These are phyloP conservation scores for Trypanosoma avium DNA, from an alignment of 208 protist genomes.

Conservation along the genomic window DNA sequence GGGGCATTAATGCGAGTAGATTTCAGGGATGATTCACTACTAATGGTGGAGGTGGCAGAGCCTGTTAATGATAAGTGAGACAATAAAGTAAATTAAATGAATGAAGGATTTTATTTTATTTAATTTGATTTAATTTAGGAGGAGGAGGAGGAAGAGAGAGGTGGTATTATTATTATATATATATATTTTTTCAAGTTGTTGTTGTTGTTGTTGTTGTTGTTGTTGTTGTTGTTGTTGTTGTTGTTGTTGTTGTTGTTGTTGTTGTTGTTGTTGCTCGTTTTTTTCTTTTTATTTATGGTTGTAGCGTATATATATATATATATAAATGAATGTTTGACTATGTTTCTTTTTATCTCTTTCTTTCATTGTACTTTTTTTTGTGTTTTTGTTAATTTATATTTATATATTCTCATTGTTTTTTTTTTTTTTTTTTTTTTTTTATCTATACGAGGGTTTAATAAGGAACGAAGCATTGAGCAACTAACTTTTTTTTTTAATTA, in stretches of 20 bases:
- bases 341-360: background rate
- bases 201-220: too few relatives aligned
- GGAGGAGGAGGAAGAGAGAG: background rate
- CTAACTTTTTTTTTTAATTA: too few relatives aligned
- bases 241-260: too few relatives aligned
- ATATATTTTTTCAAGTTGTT: too few relatives aligned
- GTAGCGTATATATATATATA: background rate
- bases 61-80: conserved; percentile 35
- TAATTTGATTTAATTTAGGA: too few relatives aligned
- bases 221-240: too few relatives aligned
- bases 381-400: background rate
- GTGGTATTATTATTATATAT: conserved; percentile 8
- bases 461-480: background rate
- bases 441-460: background rate
- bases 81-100: background rate
- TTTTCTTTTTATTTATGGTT: background rate
- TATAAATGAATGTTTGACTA: background rate
- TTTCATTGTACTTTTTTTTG: background rate
- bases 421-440: background rate
- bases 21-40: conserved; percentile 83
- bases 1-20: conserved; percentile 67
- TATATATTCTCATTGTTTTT: background rate
- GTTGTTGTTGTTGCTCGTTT: too few relatives aligned
- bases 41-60: conserved; percentile 87
- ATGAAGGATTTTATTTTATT: too few relatives aligned